Percentiles rank a stretch among this genome's conserved stretches.
phyloP scores from a whole-genome alignment of 2,329 filamentous ascomycete species.

The Epichloe uncinata region DNA sequence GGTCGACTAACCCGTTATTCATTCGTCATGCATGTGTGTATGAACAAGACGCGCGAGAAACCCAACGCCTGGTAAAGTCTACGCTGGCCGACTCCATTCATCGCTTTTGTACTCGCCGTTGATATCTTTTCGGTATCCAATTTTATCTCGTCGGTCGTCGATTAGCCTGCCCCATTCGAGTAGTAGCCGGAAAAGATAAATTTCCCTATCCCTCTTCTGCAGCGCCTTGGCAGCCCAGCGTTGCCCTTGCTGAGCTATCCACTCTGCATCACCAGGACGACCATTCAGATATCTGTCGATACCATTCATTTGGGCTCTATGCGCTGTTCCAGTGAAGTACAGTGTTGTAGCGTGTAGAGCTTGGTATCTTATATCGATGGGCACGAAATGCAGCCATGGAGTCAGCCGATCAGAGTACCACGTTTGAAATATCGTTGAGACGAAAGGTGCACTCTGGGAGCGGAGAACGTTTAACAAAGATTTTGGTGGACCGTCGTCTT shows the following conservation, averaged over 20 bases:
- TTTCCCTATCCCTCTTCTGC: constrained; percentile 61
- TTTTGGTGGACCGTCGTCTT: constrained; percentile 50
- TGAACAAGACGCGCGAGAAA: neutral
- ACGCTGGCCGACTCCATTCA: constrained; percentile 14
- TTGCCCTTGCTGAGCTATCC: constrained; percentile 52
- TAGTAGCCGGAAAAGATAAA: constrained; percentile 66
- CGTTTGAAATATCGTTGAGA: constrained; percentile 59
- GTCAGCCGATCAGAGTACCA: constrained; percentile 66
- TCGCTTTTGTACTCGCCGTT: constrained; percentile 17
- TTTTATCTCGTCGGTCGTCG: constrained; percentile 42
- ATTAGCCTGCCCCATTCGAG: constrained; percentile 64
- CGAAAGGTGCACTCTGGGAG: constrained; percentile 54
- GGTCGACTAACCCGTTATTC: no score
- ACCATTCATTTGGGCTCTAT: constrained; percentile 28
- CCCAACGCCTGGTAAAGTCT: neutral
- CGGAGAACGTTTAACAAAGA: constrained; percentile 49
- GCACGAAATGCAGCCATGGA: constrained; percentile 72
- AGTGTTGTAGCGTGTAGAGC: constrained; percentile 60
- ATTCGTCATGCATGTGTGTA: no score
- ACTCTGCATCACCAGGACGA: constrained; percentile 39
- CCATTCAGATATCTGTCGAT: constrained; percentile 32
- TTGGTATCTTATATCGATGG: constrained; percentile 60
- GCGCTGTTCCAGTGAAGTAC: constrained; percentile 54
- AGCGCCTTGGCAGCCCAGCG: constrained; percentile 52
- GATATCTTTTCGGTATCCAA: constrained; percentile 22